Base-by-base conservation (phyloP, 2,329 filamentous ascomycete species). In the Colletotrichum noveboracense region DNA sequence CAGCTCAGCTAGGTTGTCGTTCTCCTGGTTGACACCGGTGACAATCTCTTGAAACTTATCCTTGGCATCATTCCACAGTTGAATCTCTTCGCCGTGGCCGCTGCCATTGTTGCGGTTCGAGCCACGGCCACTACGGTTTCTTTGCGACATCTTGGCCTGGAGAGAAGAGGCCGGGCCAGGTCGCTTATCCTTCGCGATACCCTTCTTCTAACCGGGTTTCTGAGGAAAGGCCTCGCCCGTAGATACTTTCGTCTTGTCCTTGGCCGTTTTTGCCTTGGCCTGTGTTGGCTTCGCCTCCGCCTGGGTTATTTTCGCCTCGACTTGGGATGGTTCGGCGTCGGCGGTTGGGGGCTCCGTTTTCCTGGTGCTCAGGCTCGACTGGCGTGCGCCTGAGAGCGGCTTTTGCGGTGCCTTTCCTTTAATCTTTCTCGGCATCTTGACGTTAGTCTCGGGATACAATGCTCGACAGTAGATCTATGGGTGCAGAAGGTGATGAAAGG, bases 91-190 rank as follows among this genome's bases (percentile, higher is more conserved):
- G 32, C 86, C 86, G 36, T 86, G 84, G 9, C 82, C 78, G 76
- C 84, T 83, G 30, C 85, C 85, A 64, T 86, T 87, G 80, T 86
- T 87, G 56, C 86, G 84, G 80, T 85, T 86, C 55, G 85, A 86
- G 52, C 85, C 86, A 76, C 86, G 86, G 67, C 85, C 85, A 78
- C 85, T 86, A 70, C 86, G 85, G 76, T 86, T 87, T 76, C 86
- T 83, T 79, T 87, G 86, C 58, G 86, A 87, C 86, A 87, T 88
- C 70, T 79, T 76, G 26, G 38, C 70, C 32, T 65, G 56, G 3
- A 66, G 60, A 12, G 72, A 66, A 8, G 36, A 52, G 24, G 32
- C 16, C 36, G 72, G 68, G 52, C 60, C 28, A 21, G 61, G 72
- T n/a, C 48, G 61, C 14, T 14, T 60, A 6, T 24, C 66, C n/a